These are phyloP conservation scores for Melocanna baccifera DNA, from an alignment of 176 grass and related monocot genomes.

Conservation along the genomic window DNA sequence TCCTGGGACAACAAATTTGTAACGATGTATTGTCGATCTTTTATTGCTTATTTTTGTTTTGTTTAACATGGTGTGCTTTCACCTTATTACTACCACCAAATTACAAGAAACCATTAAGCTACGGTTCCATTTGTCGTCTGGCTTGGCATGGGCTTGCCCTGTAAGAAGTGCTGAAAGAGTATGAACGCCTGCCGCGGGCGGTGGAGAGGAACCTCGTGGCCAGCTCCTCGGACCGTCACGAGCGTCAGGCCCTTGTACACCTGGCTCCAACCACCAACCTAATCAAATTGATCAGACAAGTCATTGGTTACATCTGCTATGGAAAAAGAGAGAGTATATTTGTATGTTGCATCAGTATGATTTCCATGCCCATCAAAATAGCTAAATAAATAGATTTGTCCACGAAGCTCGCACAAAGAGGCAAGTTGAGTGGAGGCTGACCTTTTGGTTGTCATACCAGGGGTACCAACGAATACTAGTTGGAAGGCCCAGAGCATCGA, in stretches of 20 bases:
- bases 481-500: conserved; percentile 59
- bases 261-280: conserved; percentile 47
- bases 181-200: conserved; percentile 17
- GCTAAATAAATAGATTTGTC: neutral
- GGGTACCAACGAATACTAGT: conserved; percentile 56
- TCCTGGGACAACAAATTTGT: neutral
- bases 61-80: neutral
- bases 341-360: neutral
- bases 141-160: conserved; percentile 14
- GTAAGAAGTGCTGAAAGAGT: conserved; percentile 24
- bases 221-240: conserved; percentile 8
- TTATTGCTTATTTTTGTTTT: neutral
- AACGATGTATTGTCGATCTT: neutral
- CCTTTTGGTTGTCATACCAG: conserved; percentile 62
- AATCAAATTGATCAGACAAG: neutral
- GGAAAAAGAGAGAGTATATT: neutral
- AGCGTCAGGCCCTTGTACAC: conserved; percentile 29
- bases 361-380: neutral
- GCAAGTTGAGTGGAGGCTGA: conserved; percentile 5
- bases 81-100: neutral
- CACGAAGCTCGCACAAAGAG: neutral
- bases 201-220: conserved; percentile 35
- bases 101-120: neutral
- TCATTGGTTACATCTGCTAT: neutral
- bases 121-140: neutral